Conservation (phyloP, 106 monocot species). For the Dioscorea dumetorum region DNA sequence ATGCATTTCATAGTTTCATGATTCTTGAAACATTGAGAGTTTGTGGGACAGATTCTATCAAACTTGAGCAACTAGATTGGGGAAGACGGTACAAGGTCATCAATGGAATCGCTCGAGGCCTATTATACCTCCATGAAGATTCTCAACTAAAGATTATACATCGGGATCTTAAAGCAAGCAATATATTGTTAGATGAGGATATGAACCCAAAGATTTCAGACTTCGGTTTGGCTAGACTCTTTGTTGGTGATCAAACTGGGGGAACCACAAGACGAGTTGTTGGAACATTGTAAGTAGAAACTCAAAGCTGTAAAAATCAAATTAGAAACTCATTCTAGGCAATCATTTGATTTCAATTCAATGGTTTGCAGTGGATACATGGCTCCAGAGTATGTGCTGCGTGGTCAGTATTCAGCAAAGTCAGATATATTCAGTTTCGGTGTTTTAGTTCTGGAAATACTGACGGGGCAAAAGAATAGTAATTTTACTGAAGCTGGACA, state of each 20-base stretch:
- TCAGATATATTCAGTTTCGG: constrained; percentile 10
- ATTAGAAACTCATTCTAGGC: neutral
- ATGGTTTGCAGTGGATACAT: constrained; percentile 12
- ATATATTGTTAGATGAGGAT: neutral
- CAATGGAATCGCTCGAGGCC: neutral
- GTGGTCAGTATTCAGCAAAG: neutral
- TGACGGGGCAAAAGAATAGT: neutral
- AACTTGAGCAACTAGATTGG: neutral
- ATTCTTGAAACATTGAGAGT: neutral
- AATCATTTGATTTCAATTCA: neutral
- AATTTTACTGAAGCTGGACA: neutral
- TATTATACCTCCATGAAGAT: constrained; percentile 1
- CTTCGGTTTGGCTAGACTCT: constrained; percentile 1
- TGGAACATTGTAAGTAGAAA: constrained; percentile 2
- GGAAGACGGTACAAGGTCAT: neutral
- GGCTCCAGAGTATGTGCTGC: constrained; percentile 8
- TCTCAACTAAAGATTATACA: constrained; percentile 3
- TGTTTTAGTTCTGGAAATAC: constrained; percentile 7
- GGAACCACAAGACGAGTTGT: neutral
- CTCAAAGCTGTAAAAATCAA: too few relatives aligned
- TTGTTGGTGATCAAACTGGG: neutral
- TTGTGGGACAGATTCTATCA: neutral
- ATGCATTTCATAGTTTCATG: too few relatives aligned
- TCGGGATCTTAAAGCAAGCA: constrained; percentile 4
- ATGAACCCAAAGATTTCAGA: constrained; percentile 5